These are phyloP conservation scores for Colletotrichum tanaceti DNA, from an alignment of 2,329 filamentous ascomycete species.

Conservation along the genomic window DNA sequence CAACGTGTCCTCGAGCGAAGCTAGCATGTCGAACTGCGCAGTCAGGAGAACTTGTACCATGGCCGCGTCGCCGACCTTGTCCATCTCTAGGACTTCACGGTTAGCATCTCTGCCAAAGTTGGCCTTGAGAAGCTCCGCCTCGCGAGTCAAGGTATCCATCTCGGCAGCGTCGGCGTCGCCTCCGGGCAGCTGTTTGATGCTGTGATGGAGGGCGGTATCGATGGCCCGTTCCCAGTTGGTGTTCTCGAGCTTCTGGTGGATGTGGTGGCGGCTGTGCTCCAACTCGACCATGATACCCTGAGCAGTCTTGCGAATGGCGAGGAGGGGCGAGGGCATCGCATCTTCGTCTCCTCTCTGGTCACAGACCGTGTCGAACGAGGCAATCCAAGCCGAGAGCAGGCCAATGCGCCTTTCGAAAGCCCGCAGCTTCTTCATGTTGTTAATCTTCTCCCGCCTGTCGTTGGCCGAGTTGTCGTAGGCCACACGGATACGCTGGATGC, in stretches of 20 bases:
- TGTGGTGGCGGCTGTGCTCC: conserved; percentile 89
- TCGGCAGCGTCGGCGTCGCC: conserved; percentile 77
- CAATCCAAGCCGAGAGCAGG: conserved; percentile 91
- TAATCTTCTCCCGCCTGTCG: conserved; percentile 83
- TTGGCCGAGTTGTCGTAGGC: conserved; percentile 84
- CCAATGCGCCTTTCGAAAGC: conserved; percentile 87
- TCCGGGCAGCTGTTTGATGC: conserved; percentile 79
- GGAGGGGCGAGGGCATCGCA: conserved; percentile 74
- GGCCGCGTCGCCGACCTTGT: conserved; percentile 81
- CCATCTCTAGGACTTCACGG: conserved; percentile 81
- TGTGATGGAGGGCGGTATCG: conserved; percentile 88
- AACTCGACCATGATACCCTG: conserved; percentile 89
- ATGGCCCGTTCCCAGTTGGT: conserved; percentile 88
- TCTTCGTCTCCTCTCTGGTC: conserved; percentile 77
- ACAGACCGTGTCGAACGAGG: conserved; percentile 86
- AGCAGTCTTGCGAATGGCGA: conserved; percentile 86
- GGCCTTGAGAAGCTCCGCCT: conserved; percentile 86
- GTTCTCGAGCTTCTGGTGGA: conserved; percentile 84
- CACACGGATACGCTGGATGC: conserved; percentile 79
- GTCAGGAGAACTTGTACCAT: conserved; percentile 86
- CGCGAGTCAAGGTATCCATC: conserved; percentile 77
- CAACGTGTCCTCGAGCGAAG: conserved; percentile 84
- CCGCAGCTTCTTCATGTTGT: conserved; percentile 83
- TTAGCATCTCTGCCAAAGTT: conserved; percentile 85
- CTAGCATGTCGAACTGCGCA: conserved; percentile 91